Conservation (phyloP, 176 grass and related monocot genomes). For the Bothriochloa decipiens region DNA sequence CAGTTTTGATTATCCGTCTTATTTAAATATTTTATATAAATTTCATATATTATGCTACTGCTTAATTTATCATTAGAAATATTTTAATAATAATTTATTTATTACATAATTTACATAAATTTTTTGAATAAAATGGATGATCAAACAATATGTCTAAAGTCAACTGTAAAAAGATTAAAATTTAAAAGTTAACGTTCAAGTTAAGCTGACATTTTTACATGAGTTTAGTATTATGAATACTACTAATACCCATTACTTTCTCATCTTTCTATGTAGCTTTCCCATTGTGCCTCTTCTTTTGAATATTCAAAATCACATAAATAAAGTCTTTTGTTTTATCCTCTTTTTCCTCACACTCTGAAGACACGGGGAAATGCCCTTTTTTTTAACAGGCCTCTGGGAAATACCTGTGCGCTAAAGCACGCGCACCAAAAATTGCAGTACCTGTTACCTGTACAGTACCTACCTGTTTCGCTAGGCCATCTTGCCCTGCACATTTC, state of each 20-base stretch:
- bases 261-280: constrained; percentile 4
- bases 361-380: background rate
- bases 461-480: background rate
- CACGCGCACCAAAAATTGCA: constrained; percentile 18
- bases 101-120: too few relatives aligned
- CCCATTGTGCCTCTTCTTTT: background rate
- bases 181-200: background rate
- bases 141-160: too few relatives aligned
- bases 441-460: background rate
- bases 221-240: background rate
- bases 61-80: too few relatives aligned
- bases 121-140: too few relatives aligned
- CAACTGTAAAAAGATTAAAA: too few relatives aligned
- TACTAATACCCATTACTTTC: background rate
- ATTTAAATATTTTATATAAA: too few relatives aligned
- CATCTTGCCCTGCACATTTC: background rate
- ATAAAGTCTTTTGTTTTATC: background rate
- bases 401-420: background rate
- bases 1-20: too few relatives aligned
- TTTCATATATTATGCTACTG: too few relatives aligned
- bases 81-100: too few relatives aligned
- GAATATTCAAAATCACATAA: background rate
- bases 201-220: background rate
- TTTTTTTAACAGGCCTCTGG: too few relatives aligned
- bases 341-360: background rate